Percentiles rank a stretch among this genome's conserved stretches.
These are phyloP conservation scores for Sanghuangporus weigelae DNA, from an alignment of 1,284 basidiomycete species.

Conservation along the genomic window DNA sequence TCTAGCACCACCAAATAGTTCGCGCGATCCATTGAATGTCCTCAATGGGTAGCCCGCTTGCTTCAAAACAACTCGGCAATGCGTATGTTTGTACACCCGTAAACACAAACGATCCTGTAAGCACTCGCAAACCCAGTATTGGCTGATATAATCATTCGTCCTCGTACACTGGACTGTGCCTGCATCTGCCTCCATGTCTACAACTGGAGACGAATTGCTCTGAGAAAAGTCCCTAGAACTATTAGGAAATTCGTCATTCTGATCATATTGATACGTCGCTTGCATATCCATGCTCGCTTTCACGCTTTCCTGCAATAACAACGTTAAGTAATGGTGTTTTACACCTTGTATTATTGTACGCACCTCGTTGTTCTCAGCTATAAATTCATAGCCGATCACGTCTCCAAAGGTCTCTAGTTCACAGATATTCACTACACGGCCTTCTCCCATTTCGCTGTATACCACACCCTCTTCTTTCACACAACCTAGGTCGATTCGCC, in stretches of 20 bases:
- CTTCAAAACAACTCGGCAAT: constrained; percentile 19
- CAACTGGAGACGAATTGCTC: too few relatives aligned
- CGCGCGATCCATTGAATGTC: constrained; percentile 9
- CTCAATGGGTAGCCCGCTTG: constrained; percentile 13
- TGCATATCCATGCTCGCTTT: too few relatives aligned
- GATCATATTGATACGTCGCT: too few relatives aligned
- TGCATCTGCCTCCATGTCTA: too few relatives aligned
- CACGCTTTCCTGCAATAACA: not conserved
- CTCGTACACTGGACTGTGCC: not conserved
- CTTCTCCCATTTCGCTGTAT: not conserved
- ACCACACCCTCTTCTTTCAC: constrained; percentile 18
- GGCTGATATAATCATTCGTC: not conserved
- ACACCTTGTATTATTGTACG: not conserved
- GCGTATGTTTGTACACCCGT: constrained; percentile 11
- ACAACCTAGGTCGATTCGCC: constrained; percentile 16
- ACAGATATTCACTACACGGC: not conserved
- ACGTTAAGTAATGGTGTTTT: not conserved
- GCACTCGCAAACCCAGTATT: constrained; percentile 8
- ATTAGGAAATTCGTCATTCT: too few relatives aligned
- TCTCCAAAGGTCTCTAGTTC: not conserved
- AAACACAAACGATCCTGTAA: not conserved
- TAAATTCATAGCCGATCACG: not conserved
- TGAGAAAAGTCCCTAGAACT: too few relatives aligned
- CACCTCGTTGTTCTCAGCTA: not conserved
- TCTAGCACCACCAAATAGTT: constrained; percentile 13